Conservation (phyloP, 805 yeast genomes). For the Schwanniomyces sp. region DNA sequence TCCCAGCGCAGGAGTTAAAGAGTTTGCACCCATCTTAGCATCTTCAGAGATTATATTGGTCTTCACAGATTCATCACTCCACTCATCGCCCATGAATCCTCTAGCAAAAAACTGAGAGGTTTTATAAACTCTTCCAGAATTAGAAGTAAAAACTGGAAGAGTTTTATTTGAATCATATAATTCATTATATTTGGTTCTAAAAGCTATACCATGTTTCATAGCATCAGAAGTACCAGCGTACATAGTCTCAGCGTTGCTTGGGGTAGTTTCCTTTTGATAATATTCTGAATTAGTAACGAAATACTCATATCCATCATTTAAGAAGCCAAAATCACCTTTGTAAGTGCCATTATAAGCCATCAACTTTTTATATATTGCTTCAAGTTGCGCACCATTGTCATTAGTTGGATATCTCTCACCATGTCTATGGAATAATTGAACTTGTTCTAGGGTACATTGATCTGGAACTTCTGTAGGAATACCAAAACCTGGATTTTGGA, state of each 20-base stretch:
- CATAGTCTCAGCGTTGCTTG: conserved; percentile 41
- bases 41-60: conserved; percentile 48
- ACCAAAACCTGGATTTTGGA: conserved; percentile 53
- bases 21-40: conserved; percentile 52
- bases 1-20: conserved; percentile 54
- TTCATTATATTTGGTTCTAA: conserved; percentile 49
- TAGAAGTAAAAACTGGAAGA: conserved; percentile 55
- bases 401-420: conserved; percentile 67
- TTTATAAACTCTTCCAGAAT: conserved; percentile 54
- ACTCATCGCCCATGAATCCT: conserved; percentile 55
- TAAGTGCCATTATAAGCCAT: conserved; percentile 25
- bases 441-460: conserved; percentile 60
- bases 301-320: conserved; percentile 50
- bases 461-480: conserved; percentile 49
- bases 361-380: conserved; percentile 25
- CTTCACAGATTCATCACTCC: conserved; percentile 28
- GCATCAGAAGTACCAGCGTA: conserved; percentile 56
- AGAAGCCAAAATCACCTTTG: conserved; percentile 53
- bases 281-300: conserved; percentile 37
- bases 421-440: conserved; percentile 71
- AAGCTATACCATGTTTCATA: conserved; percentile 46
- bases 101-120: conserved; percentile 56
- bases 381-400: conserved; percentile 24
- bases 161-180: conserved; percentile 36
- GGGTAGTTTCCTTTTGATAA: conserved; percentile 53